phyloP scores from a whole-genome alignment of 2,329 filamentous ascomycete species.

The Capronia epimyces region DNA sequence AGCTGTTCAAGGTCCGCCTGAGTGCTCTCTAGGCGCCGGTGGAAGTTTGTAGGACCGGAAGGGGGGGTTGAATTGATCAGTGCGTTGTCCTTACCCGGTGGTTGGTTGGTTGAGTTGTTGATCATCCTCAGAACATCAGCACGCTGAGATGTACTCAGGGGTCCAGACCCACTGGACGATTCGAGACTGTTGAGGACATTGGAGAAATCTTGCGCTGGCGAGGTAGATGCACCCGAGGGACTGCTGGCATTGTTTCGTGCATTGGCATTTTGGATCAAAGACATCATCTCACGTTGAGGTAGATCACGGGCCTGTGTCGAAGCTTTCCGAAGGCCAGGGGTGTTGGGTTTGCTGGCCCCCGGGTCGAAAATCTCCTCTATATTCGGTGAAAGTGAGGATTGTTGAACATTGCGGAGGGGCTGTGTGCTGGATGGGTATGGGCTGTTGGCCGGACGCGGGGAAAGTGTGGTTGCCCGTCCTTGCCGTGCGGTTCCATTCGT shows the following conservation, averaged over 20 bases:
- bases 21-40: constrained; percentile 55
- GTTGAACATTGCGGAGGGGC: constrained; percentile 1
- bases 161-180: constrained; percentile 39
- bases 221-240: constrained; percentile 31
- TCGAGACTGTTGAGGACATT: constrained; percentile 44
- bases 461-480: constrained; percentile 36
- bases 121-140: constrained; percentile 46
- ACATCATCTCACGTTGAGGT: constrained; percentile 45
- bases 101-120: constrained; percentile 41
- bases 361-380: constrained; percentile 43
- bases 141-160: constrained; percentile 42
- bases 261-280: constrained; percentile 45
- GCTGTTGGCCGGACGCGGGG: constrained; percentile 33
- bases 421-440: constrained; percentile 17
- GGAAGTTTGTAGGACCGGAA: constrained; percentile 48
- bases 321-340: constrained; percentile 5
- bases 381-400: constrained; percentile 30
- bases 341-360: constrained; percentile 23
- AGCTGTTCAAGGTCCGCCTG: constrained; percentile 72
- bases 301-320: constrained; percentile 12
- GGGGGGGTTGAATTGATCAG: constrained; percentile 53
- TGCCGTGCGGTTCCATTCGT: constrained; percentile 38
- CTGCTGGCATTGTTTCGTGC: constrained; percentile 33
- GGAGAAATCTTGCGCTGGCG: constrained; percentile 40
- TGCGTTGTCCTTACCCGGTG: constrained; percentile 50